Evolutionary conservation across 305 asterid genomes (phyloP).

Genomic region (Ilex paraguariensis): DNA sequence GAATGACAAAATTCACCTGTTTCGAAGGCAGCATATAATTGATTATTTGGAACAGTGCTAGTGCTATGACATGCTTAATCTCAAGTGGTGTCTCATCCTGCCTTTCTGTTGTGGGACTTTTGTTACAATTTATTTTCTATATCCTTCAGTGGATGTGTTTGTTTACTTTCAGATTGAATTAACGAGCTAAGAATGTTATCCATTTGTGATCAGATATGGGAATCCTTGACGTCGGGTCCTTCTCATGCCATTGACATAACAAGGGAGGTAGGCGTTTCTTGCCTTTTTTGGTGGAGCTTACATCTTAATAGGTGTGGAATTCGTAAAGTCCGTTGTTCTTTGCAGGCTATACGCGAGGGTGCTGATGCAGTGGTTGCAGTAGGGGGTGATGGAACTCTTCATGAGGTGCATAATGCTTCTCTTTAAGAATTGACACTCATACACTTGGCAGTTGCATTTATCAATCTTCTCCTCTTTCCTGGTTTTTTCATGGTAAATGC

Average conservation of each 20-base stretch:
- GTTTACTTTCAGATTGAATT: neutral
- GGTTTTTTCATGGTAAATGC: slow-evolving; percentile 2
- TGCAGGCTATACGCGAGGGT: slow-evolving; percentile 90
- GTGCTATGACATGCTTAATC: too few relatives aligned
- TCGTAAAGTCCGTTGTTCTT: slow-evolving; percentile 17
- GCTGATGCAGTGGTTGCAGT: slow-evolving; percentile 92
- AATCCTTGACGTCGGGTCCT: slow-evolving; percentile 85
- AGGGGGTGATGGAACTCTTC: slow-evolving; percentile 97
- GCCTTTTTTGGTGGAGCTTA: slow-evolving; percentile 13
- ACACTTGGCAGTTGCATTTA: slow-evolving; percentile 2
- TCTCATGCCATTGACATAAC: slow-evolving; percentile 80
- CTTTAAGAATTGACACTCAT: slow-evolving; percentile 10
- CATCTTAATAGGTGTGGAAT: slow-evolving; percentile 10
- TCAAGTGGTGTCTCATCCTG: too few relatives aligned
- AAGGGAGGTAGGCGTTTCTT: slow-evolving; percentile 57
- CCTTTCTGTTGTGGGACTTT: neutral
- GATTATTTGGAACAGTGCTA: too few relatives aligned
- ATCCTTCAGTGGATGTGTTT: neutral
- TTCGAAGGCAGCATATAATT: neutral
- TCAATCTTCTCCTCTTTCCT: slow-evolving; percentile 5
- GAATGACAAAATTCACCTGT: neutral
- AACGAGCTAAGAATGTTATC: slow-evolving; percentile 1
- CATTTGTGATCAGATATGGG: slow-evolving; percentile 58
- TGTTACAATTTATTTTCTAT: neutral
- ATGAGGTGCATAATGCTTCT: slow-evolving; percentile 48